Percentiles rank a stretch among this genome's conserved stretches.
These are phyloP conservation scores for Tricholoma sp. DNA, from an alignment of 768 basidiomycete species.

Conservation along the genomic window DNA sequence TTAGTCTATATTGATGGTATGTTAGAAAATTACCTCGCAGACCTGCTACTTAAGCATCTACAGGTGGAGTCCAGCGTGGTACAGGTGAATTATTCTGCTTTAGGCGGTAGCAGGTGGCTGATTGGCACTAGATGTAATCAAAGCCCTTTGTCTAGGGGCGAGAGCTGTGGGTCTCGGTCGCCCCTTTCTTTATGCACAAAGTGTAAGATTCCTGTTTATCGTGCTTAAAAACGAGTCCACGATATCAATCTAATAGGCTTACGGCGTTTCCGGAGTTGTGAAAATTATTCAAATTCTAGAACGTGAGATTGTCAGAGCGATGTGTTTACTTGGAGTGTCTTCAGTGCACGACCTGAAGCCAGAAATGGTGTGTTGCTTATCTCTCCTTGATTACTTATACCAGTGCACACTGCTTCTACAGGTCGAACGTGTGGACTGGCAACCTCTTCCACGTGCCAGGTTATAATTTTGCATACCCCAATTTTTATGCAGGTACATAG, in stretches of 20 bases:
- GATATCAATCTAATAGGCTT: slow-evolving; percentile 45
- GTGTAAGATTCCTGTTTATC: slow-evolving; percentile 40
- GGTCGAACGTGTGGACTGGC: slow-evolving; percentile 68
- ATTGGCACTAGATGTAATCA: slow-evolving; percentile 60
- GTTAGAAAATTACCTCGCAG: neutral
- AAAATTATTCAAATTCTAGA: slow-evolving; percentile 64
- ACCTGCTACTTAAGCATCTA: neutral
- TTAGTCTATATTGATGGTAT: slow-evolving; percentile 83
- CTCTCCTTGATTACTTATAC: neutral
- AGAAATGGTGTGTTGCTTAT: slow-evolving; percentile 52
- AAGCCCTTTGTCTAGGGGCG: slow-evolving; percentile 87
- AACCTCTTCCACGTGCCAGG: slow-evolving; percentile 35
- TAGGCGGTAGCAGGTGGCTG: neutral
- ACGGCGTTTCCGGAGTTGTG: slow-evolving; percentile 65
- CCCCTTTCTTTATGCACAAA: slow-evolving; percentile 82
- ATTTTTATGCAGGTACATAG: too few relatives aligned
- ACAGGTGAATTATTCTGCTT: slow-evolving; percentile 46
- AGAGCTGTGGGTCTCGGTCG: slow-evolving; percentile 83
- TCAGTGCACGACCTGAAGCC: slow-evolving; percentile 62
- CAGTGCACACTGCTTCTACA: slow-evolving; percentile 18
- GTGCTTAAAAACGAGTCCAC: neutral
- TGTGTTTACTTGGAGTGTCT: slow-evolving; percentile 71
- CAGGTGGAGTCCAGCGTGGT: slow-evolving; percentile 65
- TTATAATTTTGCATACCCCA: slow-evolving; percentile 19
- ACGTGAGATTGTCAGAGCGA: slow-evolving; percentile 71